A percentile compares a stretch with the other conserved stretches of the same genome.
Conservation (phyloP, 1,284 basidiomycete species). For the Rhodotorula mucilaginosa region DNA sequence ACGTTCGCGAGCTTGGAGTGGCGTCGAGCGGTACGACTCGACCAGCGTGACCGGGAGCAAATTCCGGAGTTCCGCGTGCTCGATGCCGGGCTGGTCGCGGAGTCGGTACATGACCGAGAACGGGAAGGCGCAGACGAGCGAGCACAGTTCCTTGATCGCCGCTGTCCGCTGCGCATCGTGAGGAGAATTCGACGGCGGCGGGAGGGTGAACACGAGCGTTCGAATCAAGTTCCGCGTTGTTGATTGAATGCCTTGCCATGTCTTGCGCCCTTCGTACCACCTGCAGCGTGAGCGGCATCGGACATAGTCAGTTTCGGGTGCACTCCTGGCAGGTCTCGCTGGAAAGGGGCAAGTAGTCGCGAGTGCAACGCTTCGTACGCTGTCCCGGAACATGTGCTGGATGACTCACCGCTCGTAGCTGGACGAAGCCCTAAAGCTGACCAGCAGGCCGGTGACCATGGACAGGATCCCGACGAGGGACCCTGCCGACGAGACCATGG, state of each 20-base stretch:
- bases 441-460: slow-evolving; percentile 26
- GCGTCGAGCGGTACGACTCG: slow-evolving; percentile 18
- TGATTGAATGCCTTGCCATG: slow-evolving; percentile 23
- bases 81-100: slow-evolving; percentile 31
- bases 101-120: slow-evolving; percentile 38
- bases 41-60: slow-evolving; percentile 32
- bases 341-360: too few relatives aligned
- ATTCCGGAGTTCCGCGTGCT: slow-evolving; percentile 20
- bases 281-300: not conserved
- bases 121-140: slow-evolving; percentile 32
- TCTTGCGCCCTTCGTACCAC: slow-evolving; percentile 36
- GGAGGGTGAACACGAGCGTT: slow-evolving; percentile 23
- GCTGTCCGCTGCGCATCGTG: slow-evolving; percentile 6
- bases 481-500: slow-evolving; percentile 4
- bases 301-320: not conserved
- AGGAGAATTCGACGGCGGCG: slow-evolving; percentile 8
- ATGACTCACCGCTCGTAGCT: slow-evolving; percentile 33
- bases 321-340: not conserved
- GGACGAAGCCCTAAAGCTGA: slow-evolving; percentile 17
- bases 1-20: not conserved
- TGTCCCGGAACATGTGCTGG: not conserved
- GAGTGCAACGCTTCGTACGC: not conserved
- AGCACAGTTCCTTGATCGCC: slow-evolving; percentile 22
- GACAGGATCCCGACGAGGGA: slow-evolving; percentile 15
- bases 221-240: slow-evolving; percentile 32